phyloP scores from a whole-genome alignment of 768 basidiomycete genomes.

The Daedaleopsis sinensis region DNA sequence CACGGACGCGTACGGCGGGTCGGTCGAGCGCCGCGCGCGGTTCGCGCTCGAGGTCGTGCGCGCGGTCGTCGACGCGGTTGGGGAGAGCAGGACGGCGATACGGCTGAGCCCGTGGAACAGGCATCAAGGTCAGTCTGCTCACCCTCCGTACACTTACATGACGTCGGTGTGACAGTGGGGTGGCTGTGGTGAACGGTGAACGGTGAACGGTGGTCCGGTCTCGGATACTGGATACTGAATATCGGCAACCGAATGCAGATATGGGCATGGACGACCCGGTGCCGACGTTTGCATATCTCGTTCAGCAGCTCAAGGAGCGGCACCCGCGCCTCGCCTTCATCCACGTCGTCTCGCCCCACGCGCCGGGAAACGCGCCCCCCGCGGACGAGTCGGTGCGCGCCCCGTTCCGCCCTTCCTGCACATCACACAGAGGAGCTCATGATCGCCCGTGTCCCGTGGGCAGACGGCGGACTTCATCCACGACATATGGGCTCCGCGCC shows the following conservation, averaged over 20 bases:
- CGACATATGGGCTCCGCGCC: constrained; percentile 26
- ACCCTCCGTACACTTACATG: no score
- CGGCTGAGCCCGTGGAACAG: constrained; percentile 41
- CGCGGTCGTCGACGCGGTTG: constrained; percentile 42
- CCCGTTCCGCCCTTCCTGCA: neutral
- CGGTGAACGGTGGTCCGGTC: no score
- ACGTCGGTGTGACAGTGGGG: neutral
- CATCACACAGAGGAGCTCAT: neutral
- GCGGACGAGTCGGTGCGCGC: neutral
- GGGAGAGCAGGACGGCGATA: constrained; percentile 41
- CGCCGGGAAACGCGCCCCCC: constrained; percentile 5
- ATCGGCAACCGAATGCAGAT: neutral
- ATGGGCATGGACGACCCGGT: constrained; percentile 46
- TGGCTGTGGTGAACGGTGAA: no score
- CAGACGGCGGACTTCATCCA: constrained; percentile 26
- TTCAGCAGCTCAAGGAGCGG: constrained; percentile 37
- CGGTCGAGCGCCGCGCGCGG: constrained; percentile 46
- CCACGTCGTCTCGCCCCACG: constrained; percentile 36
- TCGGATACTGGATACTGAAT: no score
- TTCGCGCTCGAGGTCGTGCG: constrained; percentile 47
- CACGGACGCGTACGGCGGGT: constrained; percentile 53
- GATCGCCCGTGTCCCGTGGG: neutral
- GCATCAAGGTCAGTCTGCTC: constrained; percentile 33
- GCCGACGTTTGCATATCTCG: constrained; percentile 55
- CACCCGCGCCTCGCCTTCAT: constrained; percentile 46